Evolutionary conservation across 495 filamentous ascomycete species (phyloP), one percentile per base, ranked within the genome.

Genomic region (Cercophora newfieldiana): DNA sequence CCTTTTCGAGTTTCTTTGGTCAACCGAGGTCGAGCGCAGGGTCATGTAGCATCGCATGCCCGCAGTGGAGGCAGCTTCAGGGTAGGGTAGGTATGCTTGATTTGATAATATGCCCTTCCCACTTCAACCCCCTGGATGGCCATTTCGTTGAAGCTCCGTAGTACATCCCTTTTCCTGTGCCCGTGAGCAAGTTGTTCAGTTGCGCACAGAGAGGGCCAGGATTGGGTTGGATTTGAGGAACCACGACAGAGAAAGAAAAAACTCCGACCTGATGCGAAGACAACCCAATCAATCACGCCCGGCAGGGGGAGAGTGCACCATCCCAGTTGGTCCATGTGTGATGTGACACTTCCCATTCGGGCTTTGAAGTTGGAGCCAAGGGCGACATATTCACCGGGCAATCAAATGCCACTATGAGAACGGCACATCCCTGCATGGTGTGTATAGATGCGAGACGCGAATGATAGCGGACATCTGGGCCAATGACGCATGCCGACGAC

Each of bases 371-470:
- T 54, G 61, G n/a, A n/a, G 33, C 33, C 58, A 48, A 25, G 58
- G 33, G 58, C 31, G 25, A 47, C 57, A 47, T 4, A 30, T 33
- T 63, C 61, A 55, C 49, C 61, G 61, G 50, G 61, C 61, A 63
- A 63, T 63, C 61, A 63, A 63, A 63, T 37, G 30, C 28, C 50
- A 63, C 61, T 63, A 29, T 63, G 49, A 18, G 33, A 14, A 30
- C 50, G 28, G 50, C 28, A 33, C 28, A 54, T 55, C 61, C 49
- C 50, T 54, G 50, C 54, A 57, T 1, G 24, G 22, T 28, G 24
- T 30, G 26, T 57, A 31, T 57, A 29, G 54, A 8, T 57, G 54
- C 3, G n/a, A 30, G 7, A 28, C 54, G 54, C 54, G 54, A 31
- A 25, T 56, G 61, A 63, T 48, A 56, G 31, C 31, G 51, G 12